Percentiles rank a stretch among this genome's conserved stretches.
phyloP scores from a whole-genome alignment of 805 yeast genomes.

The Zygosaccharomyces gambellarensis region DNA sequence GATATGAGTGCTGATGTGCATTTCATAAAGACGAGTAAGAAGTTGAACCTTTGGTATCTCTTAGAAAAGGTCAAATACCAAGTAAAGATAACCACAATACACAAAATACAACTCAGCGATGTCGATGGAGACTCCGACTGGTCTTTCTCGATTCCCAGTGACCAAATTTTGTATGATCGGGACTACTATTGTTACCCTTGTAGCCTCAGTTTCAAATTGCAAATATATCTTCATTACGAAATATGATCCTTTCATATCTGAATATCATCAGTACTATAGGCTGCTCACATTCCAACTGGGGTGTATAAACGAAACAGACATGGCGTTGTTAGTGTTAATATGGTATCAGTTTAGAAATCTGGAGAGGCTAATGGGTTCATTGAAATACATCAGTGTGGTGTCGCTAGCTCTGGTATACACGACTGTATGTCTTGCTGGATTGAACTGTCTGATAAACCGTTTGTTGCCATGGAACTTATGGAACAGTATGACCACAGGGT shows the following conservation, averaged over 20 bases:
- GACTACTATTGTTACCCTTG: slow-evolving; percentile 24
- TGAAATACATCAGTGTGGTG: slow-evolving; percentile 47
- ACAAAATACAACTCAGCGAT: slow-evolving; percentile 4
- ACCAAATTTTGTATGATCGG: slow-evolving; percentile 27
- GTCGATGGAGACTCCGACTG: slow-evolving; percentile 24
- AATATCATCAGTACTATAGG: slow-evolving; percentile 58
- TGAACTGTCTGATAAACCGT: slow-evolving; percentile 32
- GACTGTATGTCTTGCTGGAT: slow-evolving; percentile 35
- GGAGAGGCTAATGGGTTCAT: slow-evolving; percentile 55
- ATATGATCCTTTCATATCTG: slow-evolving; percentile 46
- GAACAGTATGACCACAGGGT: slow-evolving; percentile 39
- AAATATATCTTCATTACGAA: slow-evolving; percentile 29
- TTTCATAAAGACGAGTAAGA: not conserved
- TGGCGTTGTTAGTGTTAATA: slow-evolving; percentile 41
- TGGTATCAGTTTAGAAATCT: slow-evolving; percentile 50
- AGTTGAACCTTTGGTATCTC: not conserved
- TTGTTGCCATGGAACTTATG: slow-evolving; percentile 40
- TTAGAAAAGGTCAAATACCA: not conserved
- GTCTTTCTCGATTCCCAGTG: slow-evolving; percentile 25
- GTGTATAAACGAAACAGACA: slow-evolving; percentile 59
- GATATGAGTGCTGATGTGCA: not conserved
- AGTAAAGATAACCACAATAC: not conserved
- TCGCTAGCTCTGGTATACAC: slow-evolving; percentile 46
- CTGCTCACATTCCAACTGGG: slow-evolving; percentile 45
- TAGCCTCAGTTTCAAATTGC: slow-evolving; percentile 26